phyloP scores from a whole-genome alignment of 2,329 filamentous ascomycete species.

The Xylaria polymorpha region DNA sequence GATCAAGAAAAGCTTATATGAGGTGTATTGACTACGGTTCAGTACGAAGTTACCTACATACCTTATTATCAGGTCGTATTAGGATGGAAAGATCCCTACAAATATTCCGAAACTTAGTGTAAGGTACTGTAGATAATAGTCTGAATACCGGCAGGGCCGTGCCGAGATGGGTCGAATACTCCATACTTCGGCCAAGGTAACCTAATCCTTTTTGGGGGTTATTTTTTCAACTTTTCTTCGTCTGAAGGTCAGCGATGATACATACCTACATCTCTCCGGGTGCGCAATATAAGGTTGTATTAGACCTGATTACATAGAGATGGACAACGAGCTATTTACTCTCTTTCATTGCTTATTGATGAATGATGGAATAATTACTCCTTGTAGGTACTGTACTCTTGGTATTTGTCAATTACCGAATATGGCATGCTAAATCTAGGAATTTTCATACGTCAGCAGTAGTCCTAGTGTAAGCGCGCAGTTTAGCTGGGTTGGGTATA shows the following conservation, averaged over 20 bases:
- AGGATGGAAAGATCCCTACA: background rate
- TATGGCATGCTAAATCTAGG: background rate
- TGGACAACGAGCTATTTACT: too few relatives aligned
- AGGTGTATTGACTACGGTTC: background rate
- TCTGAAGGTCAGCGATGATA: background rate
- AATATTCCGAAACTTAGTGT: background rate
- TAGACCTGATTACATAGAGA: too few relatives aligned
- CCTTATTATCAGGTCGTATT: background rate
- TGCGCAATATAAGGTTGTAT: background rate
- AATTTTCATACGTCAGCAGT: background rate
- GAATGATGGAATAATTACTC: background rate
- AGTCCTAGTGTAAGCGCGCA: background rate
- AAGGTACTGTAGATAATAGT: background rate
- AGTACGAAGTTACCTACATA: too few relatives aligned
- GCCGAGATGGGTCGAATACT: background rate
- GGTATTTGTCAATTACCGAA: slow-evolving; percentile 22
- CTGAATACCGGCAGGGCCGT: background rate
- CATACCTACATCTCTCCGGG: too few relatives aligned
- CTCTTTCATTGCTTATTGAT: background rate
- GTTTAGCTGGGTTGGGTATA: slow-evolving; percentile 10
- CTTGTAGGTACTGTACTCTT: too few relatives aligned
- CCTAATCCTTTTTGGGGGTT: too few relatives aligned
- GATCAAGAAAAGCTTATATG: background rate
- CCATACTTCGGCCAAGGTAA: background rate
- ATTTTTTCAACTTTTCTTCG: background rate